These are phyloP conservation scores for Penicillium coprophilum DNA, from an alignment of 495 filamentous ascomycete species.

Conservation along the genomic window DNA sequence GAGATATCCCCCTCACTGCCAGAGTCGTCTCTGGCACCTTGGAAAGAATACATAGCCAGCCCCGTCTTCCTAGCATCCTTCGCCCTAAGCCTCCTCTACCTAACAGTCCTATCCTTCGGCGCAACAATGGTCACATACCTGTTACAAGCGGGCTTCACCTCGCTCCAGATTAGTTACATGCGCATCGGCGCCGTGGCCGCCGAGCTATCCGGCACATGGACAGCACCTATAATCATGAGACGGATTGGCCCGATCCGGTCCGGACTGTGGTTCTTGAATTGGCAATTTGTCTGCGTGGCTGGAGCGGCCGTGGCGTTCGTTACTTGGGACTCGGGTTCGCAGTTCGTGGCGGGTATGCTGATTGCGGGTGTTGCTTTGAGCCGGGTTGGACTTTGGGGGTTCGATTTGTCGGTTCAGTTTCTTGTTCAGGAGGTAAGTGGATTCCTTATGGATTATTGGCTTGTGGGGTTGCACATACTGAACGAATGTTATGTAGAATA, in stretches of 20 bases:
- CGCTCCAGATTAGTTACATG: background rate
- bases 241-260: background rate
- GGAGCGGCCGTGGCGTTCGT: conserved; percentile 43
- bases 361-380: conserved; percentile 55
- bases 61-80: conserved; percentile 55
- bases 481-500: conserved; percentile 34
- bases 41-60: conserved; percentile 30
- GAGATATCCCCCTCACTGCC: background rate
- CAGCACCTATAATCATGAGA: background rate
- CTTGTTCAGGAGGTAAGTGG: conserved; percentile 62
- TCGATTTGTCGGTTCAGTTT: conserved; percentile 63
- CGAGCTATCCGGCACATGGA: background rate
- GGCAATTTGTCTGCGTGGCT: conserved; percentile 56
- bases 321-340: conserved; percentile 29
- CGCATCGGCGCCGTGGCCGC: background rate
- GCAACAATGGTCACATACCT: conserved; percentile 63
- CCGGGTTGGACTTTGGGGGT: conserved; percentile 66
- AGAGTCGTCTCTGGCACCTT: background rate
- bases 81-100: conserved; percentile 53
- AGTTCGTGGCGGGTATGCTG: conserved; percentile 45
- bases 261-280: conserved; percentile 56
- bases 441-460: background rate
- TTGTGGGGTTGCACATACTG: background rate
- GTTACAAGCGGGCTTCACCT: conserved; percentile 27
- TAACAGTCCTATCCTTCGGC: conserved; percentile 59